Conservation (phyloP, 371 early-diverging fungal genomes). For the Actinomucor elegans region DNA sequence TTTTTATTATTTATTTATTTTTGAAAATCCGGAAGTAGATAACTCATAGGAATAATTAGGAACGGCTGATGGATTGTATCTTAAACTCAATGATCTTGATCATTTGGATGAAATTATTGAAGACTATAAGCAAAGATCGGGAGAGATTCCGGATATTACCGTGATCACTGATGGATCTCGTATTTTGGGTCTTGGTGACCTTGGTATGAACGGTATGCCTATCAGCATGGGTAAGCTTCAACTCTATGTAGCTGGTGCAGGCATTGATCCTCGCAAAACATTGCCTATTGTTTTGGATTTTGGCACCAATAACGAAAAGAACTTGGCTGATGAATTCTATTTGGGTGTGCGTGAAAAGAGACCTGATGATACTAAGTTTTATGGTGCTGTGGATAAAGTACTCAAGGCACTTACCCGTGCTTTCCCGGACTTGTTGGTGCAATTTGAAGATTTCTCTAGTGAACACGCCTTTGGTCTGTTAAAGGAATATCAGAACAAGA, state of each 20-base stretch:
- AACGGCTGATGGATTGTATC: conserved; percentile 80
- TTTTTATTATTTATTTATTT: too few species aligned
- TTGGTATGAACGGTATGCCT: conserved; percentile 90
- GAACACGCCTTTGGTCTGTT: conserved; percentile 84
- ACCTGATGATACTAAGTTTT: conserved; percentile 72
- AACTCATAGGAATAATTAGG: conserved; percentile 12
- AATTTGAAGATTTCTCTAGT: conserved; percentile 92
- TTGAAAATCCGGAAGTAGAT: too few species aligned
- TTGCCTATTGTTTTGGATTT: conserved; percentile 88
- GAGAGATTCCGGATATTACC: conserved; percentile 66
- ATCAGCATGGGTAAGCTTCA: conserved; percentile 93
- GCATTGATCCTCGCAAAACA: conserved; percentile 83
- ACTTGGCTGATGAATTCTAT: conserved; percentile 83
- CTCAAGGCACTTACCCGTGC: conserved; percentile 64
- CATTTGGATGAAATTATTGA: conserved; percentile 71
- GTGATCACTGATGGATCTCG: conserved; percentile 94
- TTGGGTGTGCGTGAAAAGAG: conserved; percentile 78
- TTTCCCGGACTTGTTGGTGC: conserved; percentile 80
- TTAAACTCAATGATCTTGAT: conserved; percentile 73
- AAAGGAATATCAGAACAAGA: conserved; percentile 63
- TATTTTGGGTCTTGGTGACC: conserved; percentile 90
- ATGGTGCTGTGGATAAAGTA: conserved; percentile 79
- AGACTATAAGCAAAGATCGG: conserved; percentile 52
- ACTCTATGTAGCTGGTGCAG: conserved; percentile 88
- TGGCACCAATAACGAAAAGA: conserved; percentile 82